phyloP scores from a whole-genome alignment of 805 yeast species.

The Ogataea populi-albae region DNA sequence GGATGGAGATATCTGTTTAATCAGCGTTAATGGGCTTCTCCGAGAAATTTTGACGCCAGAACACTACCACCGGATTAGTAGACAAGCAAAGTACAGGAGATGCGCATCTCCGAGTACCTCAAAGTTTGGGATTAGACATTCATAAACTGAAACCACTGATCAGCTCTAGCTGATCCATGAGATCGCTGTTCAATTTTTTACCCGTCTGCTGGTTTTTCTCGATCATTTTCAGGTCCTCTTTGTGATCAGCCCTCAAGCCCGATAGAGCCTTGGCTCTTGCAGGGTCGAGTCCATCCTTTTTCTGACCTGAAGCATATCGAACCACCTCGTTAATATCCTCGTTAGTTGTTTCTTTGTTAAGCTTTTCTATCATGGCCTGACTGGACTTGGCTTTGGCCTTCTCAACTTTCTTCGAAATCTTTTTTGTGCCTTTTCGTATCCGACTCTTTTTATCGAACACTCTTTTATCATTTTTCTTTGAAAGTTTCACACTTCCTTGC shows the following conservation, averaged over 20 bases:
- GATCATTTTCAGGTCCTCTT: conserved; percentile 34
- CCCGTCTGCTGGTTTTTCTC: conserved; percentile 22
- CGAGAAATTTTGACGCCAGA: no score
- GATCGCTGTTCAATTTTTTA: conserved; percentile 39
- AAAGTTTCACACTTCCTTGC: conserved; percentile 5
- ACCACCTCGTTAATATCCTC: conserved; percentile 23
- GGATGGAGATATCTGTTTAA: no score
- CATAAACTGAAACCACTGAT: conserved; percentile 41
- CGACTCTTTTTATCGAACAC: no score
- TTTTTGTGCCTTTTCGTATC: conserved; percentile 4
- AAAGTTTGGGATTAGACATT: no score
- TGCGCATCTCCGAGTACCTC: no score
- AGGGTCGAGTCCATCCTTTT: neutral
- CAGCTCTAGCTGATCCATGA: conserved; percentile 45
- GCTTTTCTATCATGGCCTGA: conserved; percentile 25
- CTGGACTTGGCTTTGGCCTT: conserved; percentile 23
- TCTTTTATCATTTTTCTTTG: no score
- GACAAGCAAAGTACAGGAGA: no score
- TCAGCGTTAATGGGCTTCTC: no score
- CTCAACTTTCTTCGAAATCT: conserved; percentile 21
- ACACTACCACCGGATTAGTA: no score
- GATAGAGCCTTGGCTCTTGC: conserved; percentile 32
- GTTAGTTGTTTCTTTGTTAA: conserved; percentile 23
- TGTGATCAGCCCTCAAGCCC: conserved; percentile 38
- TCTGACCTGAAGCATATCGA: conserved; percentile 6